Percentiles rank a stretch among this genome's conserved stretches.
phyloP scores from a whole-genome alignment of 495 filamentous ascomycete genomes.

The Neurospora sp. region DNA sequence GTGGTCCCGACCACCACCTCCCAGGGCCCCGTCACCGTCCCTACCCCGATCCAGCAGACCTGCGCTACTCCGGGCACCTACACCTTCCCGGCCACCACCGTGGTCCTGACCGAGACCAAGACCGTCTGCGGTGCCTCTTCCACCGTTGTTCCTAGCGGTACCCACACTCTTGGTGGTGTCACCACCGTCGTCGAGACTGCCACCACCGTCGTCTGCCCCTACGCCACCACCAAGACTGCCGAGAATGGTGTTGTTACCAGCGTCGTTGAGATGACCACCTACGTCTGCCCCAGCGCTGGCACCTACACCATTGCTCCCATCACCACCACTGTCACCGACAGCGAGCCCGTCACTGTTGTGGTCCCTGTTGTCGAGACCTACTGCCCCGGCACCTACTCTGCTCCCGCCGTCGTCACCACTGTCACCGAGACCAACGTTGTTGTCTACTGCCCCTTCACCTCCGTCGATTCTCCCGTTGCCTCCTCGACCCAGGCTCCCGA shows the following conservation, averaged over 20 bases:
- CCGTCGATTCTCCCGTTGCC: conserved; percentile 20
- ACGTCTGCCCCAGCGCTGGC: conserved; percentile 67
- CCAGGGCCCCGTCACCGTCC: conserved; percentile 36
- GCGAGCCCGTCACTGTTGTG: conserved; percentile 43
- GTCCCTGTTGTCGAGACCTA: conserved; percentile 58
- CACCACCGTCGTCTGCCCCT: conserved; percentile 66
- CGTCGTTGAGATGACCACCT: conserved; percentile 62
- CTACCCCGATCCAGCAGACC: conserved; percentile 55
- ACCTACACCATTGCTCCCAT: conserved; percentile 72
- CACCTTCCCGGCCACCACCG: conserved; percentile 68
- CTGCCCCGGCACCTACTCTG: conserved; percentile 64
- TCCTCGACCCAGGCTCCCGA: neutral
- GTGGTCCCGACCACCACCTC: conserved; percentile 15
- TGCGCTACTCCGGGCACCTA: conserved; percentile 65
- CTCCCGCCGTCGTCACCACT: conserved; percentile 55
- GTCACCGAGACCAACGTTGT: conserved; percentile 58
- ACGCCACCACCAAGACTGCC: conserved; percentile 51
- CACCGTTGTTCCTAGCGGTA: conserved; percentile 53
- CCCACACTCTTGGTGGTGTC: conserved; percentile 65
- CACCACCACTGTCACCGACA: conserved; percentile 47
- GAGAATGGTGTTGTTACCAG: conserved; percentile 55
- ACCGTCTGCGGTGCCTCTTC: conserved; percentile 57
- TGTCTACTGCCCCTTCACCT: conserved; percentile 62
- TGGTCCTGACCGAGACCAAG: conserved; percentile 55
- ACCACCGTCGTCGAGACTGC: conserved; percentile 60